Evolutionary conservation across 805 yeast species (phyloP).

Genomic region (Hanseniaspora guilliermondii): DNA sequence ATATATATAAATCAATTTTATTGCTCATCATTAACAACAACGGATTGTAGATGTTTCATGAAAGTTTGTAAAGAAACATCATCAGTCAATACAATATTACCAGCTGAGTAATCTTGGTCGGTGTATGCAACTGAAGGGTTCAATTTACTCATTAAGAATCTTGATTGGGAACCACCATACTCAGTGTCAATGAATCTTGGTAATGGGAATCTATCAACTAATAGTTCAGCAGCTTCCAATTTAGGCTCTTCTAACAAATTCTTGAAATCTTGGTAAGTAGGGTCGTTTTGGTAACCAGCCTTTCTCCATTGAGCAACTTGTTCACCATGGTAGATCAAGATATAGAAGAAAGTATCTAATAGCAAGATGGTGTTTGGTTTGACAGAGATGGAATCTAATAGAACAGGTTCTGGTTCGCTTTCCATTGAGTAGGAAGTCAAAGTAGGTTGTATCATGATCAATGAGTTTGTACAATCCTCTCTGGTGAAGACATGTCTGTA

Average conservation of each 20-base stretch:
- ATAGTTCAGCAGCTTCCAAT: conserved; percentile 80
- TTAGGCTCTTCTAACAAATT: conserved; percentile 78
- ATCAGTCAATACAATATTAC: conserved; percentile 85
- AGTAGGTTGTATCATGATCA: conserved; percentile 97
- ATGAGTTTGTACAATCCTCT: conserved; percentile 83
- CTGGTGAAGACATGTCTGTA: conserved; percentile 83
- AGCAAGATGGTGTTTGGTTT: conserved; percentile 77
- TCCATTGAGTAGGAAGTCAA: conserved; percentile 74
- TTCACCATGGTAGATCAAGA: conserved; percentile 88
- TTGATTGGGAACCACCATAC: conserved; percentile 97
- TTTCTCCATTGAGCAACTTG: conserved; percentile 94
- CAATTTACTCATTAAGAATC: conserved; percentile 86
- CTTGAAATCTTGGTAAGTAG: conserved; percentile 80
- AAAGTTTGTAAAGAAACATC: conserved; percentile 91
- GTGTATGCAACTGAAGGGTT: conserved; percentile 85
- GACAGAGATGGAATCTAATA: conserved; percentile 84
- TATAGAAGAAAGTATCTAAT: conserved; percentile 92
- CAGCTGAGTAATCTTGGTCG: conserved; percentile 35
- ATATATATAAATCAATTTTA: conserved; percentile 14
- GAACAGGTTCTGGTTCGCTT: conserved; percentile 79
- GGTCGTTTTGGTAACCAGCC: conserved; percentile 84
- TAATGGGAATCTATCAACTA: conserved; percentile 89
- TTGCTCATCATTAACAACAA: conserved; percentile 52
- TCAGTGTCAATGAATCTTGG: conserved; percentile 96
- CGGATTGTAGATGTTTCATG: conserved; percentile 85